These are phyloP conservation scores for Clavispora fructus DNA, from an alignment of 805 yeast species.

Conservation along the genomic window DNA sequence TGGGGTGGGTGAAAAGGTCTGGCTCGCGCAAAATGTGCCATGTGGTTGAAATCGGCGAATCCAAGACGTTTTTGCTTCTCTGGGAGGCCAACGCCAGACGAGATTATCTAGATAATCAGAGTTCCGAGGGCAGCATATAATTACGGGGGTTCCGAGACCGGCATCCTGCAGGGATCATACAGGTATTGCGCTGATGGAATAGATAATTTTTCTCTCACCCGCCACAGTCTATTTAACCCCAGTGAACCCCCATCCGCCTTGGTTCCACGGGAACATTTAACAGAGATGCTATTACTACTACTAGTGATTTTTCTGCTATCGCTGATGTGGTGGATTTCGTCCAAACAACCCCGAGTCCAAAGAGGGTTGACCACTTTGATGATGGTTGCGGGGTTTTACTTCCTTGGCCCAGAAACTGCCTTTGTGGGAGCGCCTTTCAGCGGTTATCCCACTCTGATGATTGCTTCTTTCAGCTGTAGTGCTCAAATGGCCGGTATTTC, in stretches of 20 bases:
- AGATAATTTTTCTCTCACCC: background rate
- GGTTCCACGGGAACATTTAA: background rate
- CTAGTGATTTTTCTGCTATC: background rate
- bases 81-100: no score
- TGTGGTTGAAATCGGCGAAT: no score
- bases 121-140: background rate
- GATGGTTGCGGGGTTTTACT: background rate
- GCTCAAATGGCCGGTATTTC: background rate
- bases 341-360: background rate
- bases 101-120: background rate
- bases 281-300: background rate
- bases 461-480: conserved; percentile 29
- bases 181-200: background rate
- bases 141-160: background rate
- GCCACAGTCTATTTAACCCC: background rate
- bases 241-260: background rate
- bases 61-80: no score
- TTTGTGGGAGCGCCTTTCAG: conserved; percentile 27
- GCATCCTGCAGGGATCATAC: background rate
- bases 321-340: background rate
- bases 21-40: no score
- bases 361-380: background rate
- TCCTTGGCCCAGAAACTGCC: conserved; percentile 24
- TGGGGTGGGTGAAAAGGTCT: no score
- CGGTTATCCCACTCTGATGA: conserved; percentile 22